phyloP scores from a whole-genome alignment of 2,329 filamentous ascomycete genomes.

The Aurifilum marmelostoma region DNA sequence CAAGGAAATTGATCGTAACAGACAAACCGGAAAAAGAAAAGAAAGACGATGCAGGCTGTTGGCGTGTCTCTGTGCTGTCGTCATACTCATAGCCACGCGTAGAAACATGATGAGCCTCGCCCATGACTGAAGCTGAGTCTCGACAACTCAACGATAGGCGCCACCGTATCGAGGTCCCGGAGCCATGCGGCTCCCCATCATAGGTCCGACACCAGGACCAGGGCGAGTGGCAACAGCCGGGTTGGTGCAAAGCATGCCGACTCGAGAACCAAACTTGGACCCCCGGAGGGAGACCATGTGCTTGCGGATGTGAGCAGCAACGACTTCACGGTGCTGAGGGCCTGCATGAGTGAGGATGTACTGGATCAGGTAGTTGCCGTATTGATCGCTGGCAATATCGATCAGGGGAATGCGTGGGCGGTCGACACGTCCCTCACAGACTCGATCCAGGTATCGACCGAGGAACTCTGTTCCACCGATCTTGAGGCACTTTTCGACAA shows the following conservation, averaged over 20 bases:
- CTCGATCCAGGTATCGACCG: conserved; percentile 86
- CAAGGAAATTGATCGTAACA: conserved; percentile 31
- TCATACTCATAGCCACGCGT: background rate
- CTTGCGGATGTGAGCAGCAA: conserved; percentile 93
- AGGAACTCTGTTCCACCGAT: conserved; percentile 91
- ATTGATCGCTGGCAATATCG: conserved; percentile 97
- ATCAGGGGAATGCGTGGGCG: conserved; percentile 95
- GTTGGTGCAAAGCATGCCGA: conserved; percentile 98
- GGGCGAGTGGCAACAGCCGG: conserved; percentile 87
- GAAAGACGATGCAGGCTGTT: conserved; percentile 2
- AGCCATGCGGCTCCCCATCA: conserved; percentile 61
- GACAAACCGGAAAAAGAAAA: conserved; percentile 19
- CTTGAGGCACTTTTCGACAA: conserved; percentile 98
- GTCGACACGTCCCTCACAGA: conserved; percentile 88
- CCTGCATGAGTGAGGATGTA: conserved; percentile 92
- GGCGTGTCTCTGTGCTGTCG: background rate
- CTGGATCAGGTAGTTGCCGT: conserved; percentile 97
- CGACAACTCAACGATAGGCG: conserved; percentile 58
- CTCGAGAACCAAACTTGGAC: conserved; percentile 96
- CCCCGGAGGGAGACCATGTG: conserved; percentile 99
- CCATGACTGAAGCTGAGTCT: background rate
- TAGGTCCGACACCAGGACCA: conserved; percentile 76
- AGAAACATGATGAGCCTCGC: background rate
- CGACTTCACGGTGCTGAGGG: conserved; percentile 87
- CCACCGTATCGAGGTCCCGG: conserved; percentile 62